A percentile compares a stretch with the other conserved stretches of the same genome.
phyloP scores from a whole-genome alignment of 202 grass and related monocot genomes.

The Musa balbisiana region DNA sequence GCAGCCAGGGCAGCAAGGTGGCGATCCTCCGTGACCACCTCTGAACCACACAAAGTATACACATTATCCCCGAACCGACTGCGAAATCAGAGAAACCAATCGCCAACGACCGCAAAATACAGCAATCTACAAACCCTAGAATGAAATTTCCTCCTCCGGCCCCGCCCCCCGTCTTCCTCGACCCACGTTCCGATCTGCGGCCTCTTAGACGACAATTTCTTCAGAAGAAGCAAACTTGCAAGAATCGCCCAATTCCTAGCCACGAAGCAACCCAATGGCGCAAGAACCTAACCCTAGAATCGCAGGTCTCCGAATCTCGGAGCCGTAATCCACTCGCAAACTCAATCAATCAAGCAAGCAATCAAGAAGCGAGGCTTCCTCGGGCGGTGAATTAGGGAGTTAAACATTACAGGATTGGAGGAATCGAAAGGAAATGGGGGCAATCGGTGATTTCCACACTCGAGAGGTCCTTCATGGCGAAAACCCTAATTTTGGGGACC shows the following conservation, averaged over 20 bases:
- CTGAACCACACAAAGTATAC: constrained; percentile 90
- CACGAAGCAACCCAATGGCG: constrained; percentile 17
- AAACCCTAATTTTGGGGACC: too few relatives aligned
- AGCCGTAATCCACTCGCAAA: constrained; percentile 28
- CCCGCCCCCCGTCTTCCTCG: background rate
- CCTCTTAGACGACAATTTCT: background rate
- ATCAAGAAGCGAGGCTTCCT: constrained; percentile 2
- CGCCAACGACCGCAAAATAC: background rate
- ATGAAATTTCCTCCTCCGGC: constrained; percentile 19
- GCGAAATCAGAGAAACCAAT: too few relatives aligned
- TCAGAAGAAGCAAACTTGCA: background rate
- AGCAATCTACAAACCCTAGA: background rate
- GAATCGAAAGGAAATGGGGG: too few relatives aligned
- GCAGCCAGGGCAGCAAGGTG: constrained; percentile 82
- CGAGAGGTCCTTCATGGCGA: too few relatives aligned
- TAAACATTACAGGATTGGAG: too few relatives aligned
- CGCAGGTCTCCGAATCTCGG: constrained; percentile 15
- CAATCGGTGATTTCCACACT: too few relatives aligned
- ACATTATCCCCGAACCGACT: constrained; percentile 49
- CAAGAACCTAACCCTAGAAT: background rate
- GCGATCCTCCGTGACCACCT: constrained; percentile 94
- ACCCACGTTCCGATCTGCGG: constrained; percentile 12
- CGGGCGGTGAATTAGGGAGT: too few relatives aligned
- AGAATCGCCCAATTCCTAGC: constrained; percentile 14
- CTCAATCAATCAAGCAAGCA: constrained; percentile 23